These are phyloP conservation scores for Capsaspora owczarzaki DNA, from an alignment of 78 protist species.

Conservation along the genomic window DNA sequence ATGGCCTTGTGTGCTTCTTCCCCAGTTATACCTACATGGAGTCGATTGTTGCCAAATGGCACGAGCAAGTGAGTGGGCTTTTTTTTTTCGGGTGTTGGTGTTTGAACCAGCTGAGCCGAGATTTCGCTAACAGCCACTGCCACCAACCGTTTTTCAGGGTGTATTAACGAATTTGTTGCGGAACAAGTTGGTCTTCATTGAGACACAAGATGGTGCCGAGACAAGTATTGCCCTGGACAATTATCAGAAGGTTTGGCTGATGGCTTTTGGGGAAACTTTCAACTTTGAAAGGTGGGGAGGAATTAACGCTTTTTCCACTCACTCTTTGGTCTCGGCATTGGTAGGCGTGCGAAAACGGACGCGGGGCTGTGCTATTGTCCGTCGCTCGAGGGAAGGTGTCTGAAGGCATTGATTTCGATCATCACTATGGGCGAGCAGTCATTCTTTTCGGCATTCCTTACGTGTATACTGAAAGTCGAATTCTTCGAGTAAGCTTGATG, in stretches of 20 bases:
- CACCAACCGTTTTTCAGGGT: neutral
- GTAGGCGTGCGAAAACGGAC: slow-evolving; percentile 73
- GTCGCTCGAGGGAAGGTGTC: slow-evolving; percentile 96
- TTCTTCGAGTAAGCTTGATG: slow-evolving; percentile 22
- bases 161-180: neutral
- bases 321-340: neutral
- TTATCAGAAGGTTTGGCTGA: slow-evolving; percentile 65
- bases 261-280: neutral
- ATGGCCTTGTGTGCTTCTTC: slow-evolving; percentile 97
- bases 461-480: slow-evolving; percentile 60
- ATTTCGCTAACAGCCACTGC: no score
- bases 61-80: slow-evolving; percentile 28
- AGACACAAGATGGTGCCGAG: slow-evolving; percentile 84
- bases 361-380: slow-evolving; percentile 93
- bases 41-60: slow-evolving; percentile 68
- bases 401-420: slow-evolving; percentile 94
- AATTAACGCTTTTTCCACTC: neutral
- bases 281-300: no score
- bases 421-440: slow-evolving; percentile 91
- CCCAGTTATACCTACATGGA: slow-evolving; percentile 89
- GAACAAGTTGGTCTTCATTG: slow-evolving; percentile 86
- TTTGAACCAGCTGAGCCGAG: neutral
- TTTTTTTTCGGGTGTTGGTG: neutral
- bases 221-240: slow-evolving; percentile 86
- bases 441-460: slow-evolving; percentile 89